Evolutionary conservation across 129 eudicot genomes (phyloP), one percentile per base, ranked within the genome.

Genomic region (Smallanthus sonchifolius): DNA sequence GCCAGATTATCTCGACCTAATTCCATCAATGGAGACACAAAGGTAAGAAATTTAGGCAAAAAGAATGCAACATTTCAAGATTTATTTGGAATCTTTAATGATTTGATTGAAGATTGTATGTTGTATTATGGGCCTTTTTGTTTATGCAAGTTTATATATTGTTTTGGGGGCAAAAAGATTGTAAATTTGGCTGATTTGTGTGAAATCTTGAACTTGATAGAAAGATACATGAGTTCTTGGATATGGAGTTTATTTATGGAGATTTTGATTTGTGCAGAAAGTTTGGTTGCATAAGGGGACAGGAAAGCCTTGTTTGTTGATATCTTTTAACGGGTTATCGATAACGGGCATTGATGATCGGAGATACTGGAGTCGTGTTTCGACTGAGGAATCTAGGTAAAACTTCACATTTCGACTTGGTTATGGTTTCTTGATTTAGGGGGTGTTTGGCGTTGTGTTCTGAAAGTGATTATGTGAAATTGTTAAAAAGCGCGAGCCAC

Each of bases 331-430:
- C 60, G 98, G 98, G 48, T 80, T 93, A 79, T 61, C 91, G 0
- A 85, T 93, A 37, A 93, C 89, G 0, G 97, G 96, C 51, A 86
- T 93, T 9, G 98, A 90, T 72, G 98, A 93, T 80, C 77, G 98
- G 45, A 77, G 98, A 86, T 90, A 93, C 72, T 93, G 98, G 98
- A 88, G 73, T 55, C 86, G 91, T 5, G 75, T 93, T 54, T 71
- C 87, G 6, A 81, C 91, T 0, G 87, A 81, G 9, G 98, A 93
- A 87, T 93, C 98, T 35, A 88, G 98, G 98, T 93, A 82, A 81
- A 86, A 38, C 8, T 11, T 28, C 38, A 30, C 7, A 11, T 30
- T 30, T 30, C 9, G 38, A 59, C 16, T 11, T 9, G 1, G 38
- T 30, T 4, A 32, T 30, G 39, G 4, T 30, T 28, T 59, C 15